Evolutionary conservation across 2,329 filamentous ascomycete genomes (phyloP), one percentile per base, ranked within the genome.

Genomic region (Fusarium penzigii): DNA sequence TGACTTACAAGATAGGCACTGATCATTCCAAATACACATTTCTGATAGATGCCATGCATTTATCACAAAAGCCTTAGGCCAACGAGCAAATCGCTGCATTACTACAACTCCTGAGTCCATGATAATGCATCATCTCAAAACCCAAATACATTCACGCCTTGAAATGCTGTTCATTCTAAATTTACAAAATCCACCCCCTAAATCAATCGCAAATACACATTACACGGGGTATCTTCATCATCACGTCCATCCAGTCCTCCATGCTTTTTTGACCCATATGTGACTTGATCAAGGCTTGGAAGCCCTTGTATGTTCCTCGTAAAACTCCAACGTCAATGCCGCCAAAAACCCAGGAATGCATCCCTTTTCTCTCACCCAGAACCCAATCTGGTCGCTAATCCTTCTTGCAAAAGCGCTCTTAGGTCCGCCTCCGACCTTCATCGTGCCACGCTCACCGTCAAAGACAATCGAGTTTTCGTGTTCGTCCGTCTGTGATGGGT

Each of bases 361-460:
- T 43, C 92, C 92, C 75, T 92, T 86, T 64, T 94, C 92, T 66
- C 95, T 84, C 1, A 97, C 93, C 93, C 94, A 99, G 71, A 96
- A 97, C 59, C 91, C 88, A 66, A 97, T 93, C 69, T 92, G 84
- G 65, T 90, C 88, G 59, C 83, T 83, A 57, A 99, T 96, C 71
- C 92, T 87, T 49, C 83, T 76, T 2, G 92, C 94, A 72, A 99
- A 99, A 12, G 85, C 80, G 67, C 90, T 95, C 67, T 89, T 83
- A 2, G 92, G 90, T 0, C 94, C 94, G 2, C 94, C 94, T 34
- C 88, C 90, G 51, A 99, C 89, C 79, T 99, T 99, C 94, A 99
- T 99, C 1, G 92, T 97, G 8, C 93, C 94, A 52, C 89, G 86
- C 74, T 97, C 92, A 46, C 92, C 92, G 71, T 96, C 92, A 70